Percentiles rank a stretch among this genome's conserved stretches.
These are phyloP conservation scores for Globisporangium megalacanthum DNA, from an alignment of 352 stramenopile genomes.

Conservation along the genomic window DNA sequence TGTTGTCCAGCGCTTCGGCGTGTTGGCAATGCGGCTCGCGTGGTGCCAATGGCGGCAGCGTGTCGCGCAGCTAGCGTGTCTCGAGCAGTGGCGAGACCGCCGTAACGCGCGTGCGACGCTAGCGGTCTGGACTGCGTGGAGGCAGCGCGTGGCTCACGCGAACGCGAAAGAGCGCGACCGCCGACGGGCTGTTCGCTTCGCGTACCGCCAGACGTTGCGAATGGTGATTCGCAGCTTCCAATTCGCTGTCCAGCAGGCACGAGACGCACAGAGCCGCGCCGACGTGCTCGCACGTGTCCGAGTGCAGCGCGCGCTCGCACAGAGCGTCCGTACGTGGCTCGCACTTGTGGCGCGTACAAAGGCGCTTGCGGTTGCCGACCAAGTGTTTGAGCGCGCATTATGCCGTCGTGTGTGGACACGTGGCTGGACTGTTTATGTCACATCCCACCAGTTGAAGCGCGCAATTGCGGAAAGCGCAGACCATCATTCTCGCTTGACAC, in stretches of 20 bases:
- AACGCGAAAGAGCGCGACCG: slow-evolving; percentile 7
- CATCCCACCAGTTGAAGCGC: not conserved
- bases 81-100: not conserved
- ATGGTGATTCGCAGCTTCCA: slow-evolving; percentile 4
- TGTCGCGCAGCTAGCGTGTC: not conserved
- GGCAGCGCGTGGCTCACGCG: not conserved
- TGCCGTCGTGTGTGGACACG: slow-evolving; percentile 6
- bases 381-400: not conserved
- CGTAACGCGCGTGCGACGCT: not conserved
- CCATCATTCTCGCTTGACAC: not conserved
- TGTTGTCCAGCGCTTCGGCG: not conserved
- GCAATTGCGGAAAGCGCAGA: not conserved
- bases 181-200: slow-evolving; percentile 10
- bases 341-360: not conserved
- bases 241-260: not conserved
- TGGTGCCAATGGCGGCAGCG: slow-evolving; percentile 8
- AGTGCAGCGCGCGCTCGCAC: not conserved
- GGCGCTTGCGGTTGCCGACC: not conserved
- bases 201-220: slow-evolving; percentile 5
- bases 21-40: not conserved
- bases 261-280: not conserved
- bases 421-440: slow-evolving; percentile 2
- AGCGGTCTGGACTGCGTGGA: slow-evolving; percentile 7
- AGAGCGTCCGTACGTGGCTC: slow-evolving; percentile 2
- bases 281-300: not conserved